phyloP scores from a whole-genome alignment of 2,329 filamentous ascomycete species.

The Colletotrichum sp. region DNA sequence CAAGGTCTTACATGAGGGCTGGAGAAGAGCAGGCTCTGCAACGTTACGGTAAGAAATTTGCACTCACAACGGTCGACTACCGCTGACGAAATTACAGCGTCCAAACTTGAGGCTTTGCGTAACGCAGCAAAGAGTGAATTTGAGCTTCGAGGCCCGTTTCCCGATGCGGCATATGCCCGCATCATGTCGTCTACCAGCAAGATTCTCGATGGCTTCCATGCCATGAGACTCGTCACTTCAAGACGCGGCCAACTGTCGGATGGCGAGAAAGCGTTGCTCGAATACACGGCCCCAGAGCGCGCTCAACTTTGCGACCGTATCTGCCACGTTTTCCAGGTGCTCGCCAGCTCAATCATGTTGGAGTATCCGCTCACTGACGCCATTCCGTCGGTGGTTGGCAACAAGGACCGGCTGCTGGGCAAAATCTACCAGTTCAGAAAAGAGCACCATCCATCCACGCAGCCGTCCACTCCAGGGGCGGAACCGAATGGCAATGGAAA shows the following conservation, averaged over 20 bases:
- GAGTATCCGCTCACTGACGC: conserved; percentile 93
- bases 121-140: conserved; percentile 82
- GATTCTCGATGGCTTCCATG: conserved; percentile 92
- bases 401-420: conserved; percentile 81
- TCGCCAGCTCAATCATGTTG: conserved; percentile 91
- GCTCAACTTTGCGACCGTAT: conserved; percentile 84
- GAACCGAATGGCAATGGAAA: conserved; percentile 20
- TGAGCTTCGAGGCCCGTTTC: conserved; percentile 87
- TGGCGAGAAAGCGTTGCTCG: conserved; percentile 81
- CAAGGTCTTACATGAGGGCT: conserved; percentile 80
- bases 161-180: conserved; percentile 71
- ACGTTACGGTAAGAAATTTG: conserved; percentile 60
- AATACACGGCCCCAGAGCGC: conserved; percentile 80
- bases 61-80: too few species aligned
- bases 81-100: conserved; percentile 41
- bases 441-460: conserved; percentile 55
- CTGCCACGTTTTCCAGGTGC: conserved; percentile 84
- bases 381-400: conserved; percentile 80
- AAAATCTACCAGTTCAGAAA: conserved; percentile 89
- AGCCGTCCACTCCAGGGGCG: conserved; percentile 21
- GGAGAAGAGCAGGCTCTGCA: conserved; percentile 88
- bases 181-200: conserved; percentile 82
- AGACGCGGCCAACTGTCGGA: conserved; percentile 78
- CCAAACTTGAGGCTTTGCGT: conserved; percentile 76
- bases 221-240: conserved; percentile 91